Conservation (phyloP, 768 basidiomycete genomes). For the Russula sp. region DNA sequence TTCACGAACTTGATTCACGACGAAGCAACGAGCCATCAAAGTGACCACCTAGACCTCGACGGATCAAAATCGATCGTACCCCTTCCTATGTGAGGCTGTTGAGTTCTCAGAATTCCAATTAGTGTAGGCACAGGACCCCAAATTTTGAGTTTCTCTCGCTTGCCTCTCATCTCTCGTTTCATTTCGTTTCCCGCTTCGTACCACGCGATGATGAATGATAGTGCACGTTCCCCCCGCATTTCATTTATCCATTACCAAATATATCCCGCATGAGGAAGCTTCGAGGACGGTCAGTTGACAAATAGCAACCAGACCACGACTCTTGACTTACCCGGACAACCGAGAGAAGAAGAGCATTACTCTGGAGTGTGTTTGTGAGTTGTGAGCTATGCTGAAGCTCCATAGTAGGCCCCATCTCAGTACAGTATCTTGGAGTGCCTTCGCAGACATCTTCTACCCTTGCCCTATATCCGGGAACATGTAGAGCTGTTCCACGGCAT, state of each 20-base stretch:
- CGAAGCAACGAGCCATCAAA: background rate
- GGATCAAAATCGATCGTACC: conserved; percentile 1
- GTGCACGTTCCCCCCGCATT: background rate
- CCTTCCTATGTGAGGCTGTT: background rate
- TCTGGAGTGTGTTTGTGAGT: too few species aligned
- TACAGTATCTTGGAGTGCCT: background rate
- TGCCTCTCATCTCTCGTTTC: background rate
- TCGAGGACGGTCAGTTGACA: background rate
- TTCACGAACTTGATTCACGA: background rate
- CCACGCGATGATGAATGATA: background rate
- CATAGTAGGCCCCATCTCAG: background rate
- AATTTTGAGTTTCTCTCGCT: background rate
- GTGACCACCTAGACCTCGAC: background rate
- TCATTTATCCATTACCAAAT: background rate
- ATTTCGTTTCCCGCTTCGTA: too few species aligned
- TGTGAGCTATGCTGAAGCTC: background rate
- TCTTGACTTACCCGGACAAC: background rate
- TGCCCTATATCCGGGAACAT: background rate
- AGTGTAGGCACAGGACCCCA: background rate
- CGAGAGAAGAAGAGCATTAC: background rate
- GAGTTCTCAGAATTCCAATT: background rate
- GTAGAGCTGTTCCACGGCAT: background rate
- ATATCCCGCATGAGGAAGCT: background rate
- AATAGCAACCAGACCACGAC: background rate
- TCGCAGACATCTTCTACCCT: background rate